Conservation (phyloP, 169 alveolate genomes). For the Besnoitia besnoiti region DNA sequence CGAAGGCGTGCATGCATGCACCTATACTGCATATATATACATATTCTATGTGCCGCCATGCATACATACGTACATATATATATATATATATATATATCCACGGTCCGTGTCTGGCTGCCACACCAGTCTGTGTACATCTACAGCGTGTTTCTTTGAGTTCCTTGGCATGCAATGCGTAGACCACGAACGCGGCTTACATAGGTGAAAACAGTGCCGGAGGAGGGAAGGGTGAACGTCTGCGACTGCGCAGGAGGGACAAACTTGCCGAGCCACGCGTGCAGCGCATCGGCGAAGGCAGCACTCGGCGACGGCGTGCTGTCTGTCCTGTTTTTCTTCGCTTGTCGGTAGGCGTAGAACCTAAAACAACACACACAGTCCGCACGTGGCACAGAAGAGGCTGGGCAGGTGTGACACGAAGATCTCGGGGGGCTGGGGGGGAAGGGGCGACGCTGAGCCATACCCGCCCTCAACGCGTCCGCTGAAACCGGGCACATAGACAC, state of each 20-base stretch:
- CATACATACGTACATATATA: background rate
- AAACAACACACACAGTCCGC: background rate
- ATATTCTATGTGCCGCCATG: no score
- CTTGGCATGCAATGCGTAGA: no score
- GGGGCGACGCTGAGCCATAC: no score
- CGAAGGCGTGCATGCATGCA: background rate
- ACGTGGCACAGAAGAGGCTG: no score
- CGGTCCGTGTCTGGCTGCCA: no score
- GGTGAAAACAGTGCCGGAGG: background rate
- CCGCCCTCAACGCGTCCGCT: no score
- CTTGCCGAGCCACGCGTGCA: background rate
- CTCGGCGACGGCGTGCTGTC: background rate
- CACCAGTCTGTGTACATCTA: background rate
- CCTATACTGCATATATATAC: background rate
- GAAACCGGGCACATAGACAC: no score
- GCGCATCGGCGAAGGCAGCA: background rate
- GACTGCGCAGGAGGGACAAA: background rate
- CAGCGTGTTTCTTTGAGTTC: no score
- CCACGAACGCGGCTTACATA: no score
- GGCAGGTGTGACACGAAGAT: no score
- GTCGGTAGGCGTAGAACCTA: background rate
- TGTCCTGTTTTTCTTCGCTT: background rate
- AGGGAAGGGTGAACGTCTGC: background rate
- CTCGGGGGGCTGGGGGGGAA: no score
- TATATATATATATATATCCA: background rate